These are phyloP conservation scores for Telfairia occidentalis DNA, from an alignment of 331 rosid genomes.

Conservation along the genomic window DNA sequence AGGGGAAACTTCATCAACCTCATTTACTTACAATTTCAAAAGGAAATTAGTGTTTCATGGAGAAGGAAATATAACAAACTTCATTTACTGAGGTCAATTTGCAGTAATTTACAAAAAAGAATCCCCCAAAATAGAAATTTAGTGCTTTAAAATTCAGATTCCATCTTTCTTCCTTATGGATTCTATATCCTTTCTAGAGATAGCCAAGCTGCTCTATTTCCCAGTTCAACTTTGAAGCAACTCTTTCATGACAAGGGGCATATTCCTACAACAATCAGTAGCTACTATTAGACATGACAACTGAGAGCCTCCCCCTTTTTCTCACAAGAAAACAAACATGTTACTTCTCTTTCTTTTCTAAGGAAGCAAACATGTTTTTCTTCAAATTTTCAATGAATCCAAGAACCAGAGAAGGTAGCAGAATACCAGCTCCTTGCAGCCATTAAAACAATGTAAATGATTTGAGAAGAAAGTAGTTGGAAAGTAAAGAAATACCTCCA, in stretches of 20 bases:
- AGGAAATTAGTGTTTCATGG: neutral
- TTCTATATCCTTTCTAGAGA: slow-evolving; percentile 9
- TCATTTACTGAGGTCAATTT: slow-evolving; percentile 15
- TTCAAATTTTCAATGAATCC: neutral
- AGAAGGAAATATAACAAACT: slow-evolving; percentile 2
- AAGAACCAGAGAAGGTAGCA: neutral
- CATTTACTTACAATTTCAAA: slow-evolving; percentile 14
- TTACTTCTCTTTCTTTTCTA: no score
- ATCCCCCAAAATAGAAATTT: slow-evolving; percentile 7
- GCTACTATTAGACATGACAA: neutral
- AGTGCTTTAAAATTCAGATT: slow-evolving; percentile 10
- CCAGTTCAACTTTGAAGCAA: slow-evolving; percentile 18
- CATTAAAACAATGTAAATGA: neutral
- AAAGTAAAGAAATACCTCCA: slow-evolving; percentile 48
- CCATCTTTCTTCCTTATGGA: slow-evolving; percentile 5
- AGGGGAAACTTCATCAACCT: slow-evolving; percentile 11
- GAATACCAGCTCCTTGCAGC: neutral
- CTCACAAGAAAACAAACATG: neutral
- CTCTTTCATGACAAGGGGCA: slow-evolving; percentile 17
- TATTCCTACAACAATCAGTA: slow-evolving; percentile 14
- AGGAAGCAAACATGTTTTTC: neutral
- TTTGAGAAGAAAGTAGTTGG: neutral
- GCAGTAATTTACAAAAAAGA: slow-evolving; percentile 15
- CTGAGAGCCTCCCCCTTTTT: neutral
- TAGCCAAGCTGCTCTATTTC: slow-evolving; percentile 19